These are phyloP conservation scores for Leccinum griseonigrum DNA, from an alignment of 1,284 basidiomycete species.

Conservation along the genomic window DNA sequence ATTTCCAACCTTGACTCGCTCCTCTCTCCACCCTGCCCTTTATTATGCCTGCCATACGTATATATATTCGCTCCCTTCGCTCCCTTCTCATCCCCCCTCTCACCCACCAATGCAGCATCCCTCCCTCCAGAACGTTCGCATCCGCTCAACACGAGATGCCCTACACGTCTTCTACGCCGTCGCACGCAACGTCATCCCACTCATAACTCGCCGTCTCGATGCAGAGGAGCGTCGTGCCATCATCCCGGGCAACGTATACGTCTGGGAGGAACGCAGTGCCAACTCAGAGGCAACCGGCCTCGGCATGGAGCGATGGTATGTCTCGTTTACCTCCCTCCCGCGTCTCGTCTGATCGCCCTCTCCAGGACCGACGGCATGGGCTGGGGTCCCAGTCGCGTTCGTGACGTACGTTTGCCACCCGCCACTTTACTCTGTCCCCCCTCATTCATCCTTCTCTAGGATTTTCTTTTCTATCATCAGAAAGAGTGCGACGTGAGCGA, in stretches of 20 bases:
- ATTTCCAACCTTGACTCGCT: constrained; percentile 17
- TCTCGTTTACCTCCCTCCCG: constrained; percentile 11
- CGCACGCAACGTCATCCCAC: constrained; percentile 60
- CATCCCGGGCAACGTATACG: constrained; percentile 72
- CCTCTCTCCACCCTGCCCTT: constrained; percentile 18
- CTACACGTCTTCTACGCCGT: constrained; percentile 77
- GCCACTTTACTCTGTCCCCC: background rate
- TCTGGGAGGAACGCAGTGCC: constrained; percentile 81
- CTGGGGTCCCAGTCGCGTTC: constrained; percentile 46
- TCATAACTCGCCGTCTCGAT: constrained; percentile 76
- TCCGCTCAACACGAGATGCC: constrained; percentile 74
- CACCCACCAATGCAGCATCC: constrained; percentile 57
- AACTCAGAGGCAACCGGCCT: constrained; percentile 75
- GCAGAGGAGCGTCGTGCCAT: constrained; percentile 69
- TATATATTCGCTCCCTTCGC: constrained; percentile 11
- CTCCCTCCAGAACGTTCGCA: constrained; percentile 69
- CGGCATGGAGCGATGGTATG: constrained; percentile 78
- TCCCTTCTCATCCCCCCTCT: constrained; percentile 12
- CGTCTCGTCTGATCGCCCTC: background rate
- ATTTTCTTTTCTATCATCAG: constrained; percentile 81
- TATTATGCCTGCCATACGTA: constrained; percentile 24
- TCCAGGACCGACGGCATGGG: background rate
- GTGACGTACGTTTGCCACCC: constrained; percentile 53
- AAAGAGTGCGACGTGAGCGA: constrained; percentile 68
- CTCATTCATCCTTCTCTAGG: constrained; percentile 40